Evolutionary conservation across 345 rosid genomes (phyloP).

Genomic region (Boechera divaricarpa): DNA sequence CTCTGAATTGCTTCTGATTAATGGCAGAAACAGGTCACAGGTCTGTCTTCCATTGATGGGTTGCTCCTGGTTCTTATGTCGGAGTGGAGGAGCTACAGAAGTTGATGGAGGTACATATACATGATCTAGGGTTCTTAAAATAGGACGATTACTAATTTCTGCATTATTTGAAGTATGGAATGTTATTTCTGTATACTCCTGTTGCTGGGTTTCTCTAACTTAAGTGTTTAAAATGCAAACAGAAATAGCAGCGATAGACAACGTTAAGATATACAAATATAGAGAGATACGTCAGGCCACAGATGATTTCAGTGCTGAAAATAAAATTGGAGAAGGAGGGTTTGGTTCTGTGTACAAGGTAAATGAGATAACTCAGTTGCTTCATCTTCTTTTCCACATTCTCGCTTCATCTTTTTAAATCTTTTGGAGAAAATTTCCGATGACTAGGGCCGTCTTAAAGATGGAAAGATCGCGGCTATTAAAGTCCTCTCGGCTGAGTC

Average conservation of each 20-base stretch:
- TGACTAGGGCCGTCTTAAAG: constrained; percentile 83
- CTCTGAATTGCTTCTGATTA: constrained; percentile 14
- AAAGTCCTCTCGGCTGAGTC: constrained; percentile 95
- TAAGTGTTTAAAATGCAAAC: constrained; percentile 23
- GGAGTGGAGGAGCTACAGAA: constrained; percentile 44
- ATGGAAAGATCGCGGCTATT: constrained; percentile 80
- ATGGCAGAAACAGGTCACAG: constrained; percentile 37
- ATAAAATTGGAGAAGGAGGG: constrained; percentile 97
- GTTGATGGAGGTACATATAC: constrained; percentile 64
- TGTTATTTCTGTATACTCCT: background rate
- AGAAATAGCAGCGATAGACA: constrained; percentile 60
- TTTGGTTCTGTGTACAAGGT: constrained; percentile 96
- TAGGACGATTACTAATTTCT: background rate
- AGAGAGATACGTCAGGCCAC: constrained; percentile 76
- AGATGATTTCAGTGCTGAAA: constrained; percentile 61
- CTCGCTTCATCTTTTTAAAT: constrained; percentile 20
- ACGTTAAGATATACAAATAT: constrained; percentile 62
- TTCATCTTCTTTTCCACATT: background rate
- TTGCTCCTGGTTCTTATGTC: constrained; percentile 64
- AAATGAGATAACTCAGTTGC: constrained; percentile 27
- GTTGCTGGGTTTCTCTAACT: constrained; percentile 31
- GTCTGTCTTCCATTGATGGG: constrained; percentile 53
- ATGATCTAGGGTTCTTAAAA: background rate
- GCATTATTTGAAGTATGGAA: background rate
- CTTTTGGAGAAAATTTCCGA: constrained; percentile 17